Evolutionary conservation across 495 filamentous ascomycete species (phyloP).

Genomic region (Melanomma pulvis-pyrius): DNA sequence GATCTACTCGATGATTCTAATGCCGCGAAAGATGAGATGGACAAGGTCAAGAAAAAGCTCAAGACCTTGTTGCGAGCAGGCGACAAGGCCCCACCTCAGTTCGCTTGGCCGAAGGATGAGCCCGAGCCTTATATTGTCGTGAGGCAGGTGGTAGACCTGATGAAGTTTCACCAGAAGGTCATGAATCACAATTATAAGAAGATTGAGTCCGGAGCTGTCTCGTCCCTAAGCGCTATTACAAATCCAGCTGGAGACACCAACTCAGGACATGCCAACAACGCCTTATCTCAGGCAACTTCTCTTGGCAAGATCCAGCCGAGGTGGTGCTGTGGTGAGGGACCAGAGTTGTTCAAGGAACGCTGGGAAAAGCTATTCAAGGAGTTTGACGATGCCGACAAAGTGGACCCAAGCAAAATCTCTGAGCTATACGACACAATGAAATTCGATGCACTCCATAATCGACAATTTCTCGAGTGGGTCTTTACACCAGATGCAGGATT

Average conservation of each 20-base stretch:
- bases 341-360: conserved; percentile 89
- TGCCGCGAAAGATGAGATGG: conserved; percentile 99
- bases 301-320: conserved; percentile 75
- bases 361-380: conserved; percentile 99
- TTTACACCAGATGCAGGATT: conserved; percentile 79
- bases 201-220: conserved; percentile 63
- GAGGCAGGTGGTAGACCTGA: conserved; percentile 86
- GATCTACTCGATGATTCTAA: conserved; percentile 96
- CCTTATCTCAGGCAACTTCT: conserved; percentile 60
- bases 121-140: conserved; percentile 92
- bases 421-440: conserved; percentile 99
- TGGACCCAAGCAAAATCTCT: conserved; percentile 96
- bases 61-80: conserved; percentile 88
- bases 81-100: conserved; percentile 84
- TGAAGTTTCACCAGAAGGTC: conserved; percentile 93
- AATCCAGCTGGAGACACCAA: conserved; percentile 29
- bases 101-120: conserved; percentile 95
- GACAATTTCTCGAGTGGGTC: conserved; percentile 95
- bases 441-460: conserved; percentile 95
- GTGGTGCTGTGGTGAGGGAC: conserved; percentile 96
- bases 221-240: conserved; percentile 55
- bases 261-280: conserved; percentile 48
- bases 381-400: conserved; percentile 95
- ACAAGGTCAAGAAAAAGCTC: conserved; percentile 98
- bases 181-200: conserved; percentile 91